Evolutionary conservation across 192 early-diverging fungal genomes (phyloP).

Genomic region (Coemansia sp.): DNA sequence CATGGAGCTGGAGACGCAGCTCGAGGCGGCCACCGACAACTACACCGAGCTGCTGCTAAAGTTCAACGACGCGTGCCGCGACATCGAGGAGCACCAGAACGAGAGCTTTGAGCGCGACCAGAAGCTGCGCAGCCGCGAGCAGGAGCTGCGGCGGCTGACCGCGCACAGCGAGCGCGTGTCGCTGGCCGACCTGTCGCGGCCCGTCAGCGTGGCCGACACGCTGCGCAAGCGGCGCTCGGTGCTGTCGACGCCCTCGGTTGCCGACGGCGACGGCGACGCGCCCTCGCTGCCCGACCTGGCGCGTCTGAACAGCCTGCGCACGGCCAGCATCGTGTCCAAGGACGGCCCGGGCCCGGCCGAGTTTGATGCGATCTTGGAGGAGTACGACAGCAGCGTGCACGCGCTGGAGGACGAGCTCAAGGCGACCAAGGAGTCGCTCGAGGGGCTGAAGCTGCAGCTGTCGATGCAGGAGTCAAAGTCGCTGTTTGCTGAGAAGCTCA

Average conservation of each 20-base stretch:
- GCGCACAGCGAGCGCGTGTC: conserved; percentile 19
- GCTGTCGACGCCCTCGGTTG: neutral
- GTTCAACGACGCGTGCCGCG: conserved; percentile 51
- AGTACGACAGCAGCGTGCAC: conserved; percentile 64
- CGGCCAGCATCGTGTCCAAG: conserved; percentile 8
- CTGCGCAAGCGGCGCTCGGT: conserved; percentile 14
- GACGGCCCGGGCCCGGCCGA: conserved; percentile 47
- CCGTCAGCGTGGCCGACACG: conserved; percentile 16
- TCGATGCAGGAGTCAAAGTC: conserved; percentile 58
- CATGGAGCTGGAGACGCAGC: conserved; percentile 51
- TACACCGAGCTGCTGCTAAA: conserved; percentile 56
- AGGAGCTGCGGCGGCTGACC: conserved; percentile 38
- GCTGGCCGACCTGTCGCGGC: conserved; percentile 10
- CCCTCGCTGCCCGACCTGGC: conserved; percentile 27
- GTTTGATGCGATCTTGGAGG: conserved; percentile 68
- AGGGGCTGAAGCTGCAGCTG: conserved; percentile 53
- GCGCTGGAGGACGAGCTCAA: conserved; percentile 59
- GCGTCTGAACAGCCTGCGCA: conserved; percentile 19
- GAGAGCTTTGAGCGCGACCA: conserved; percentile 52
- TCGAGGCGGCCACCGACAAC: conserved; percentile 52
- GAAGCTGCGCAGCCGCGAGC: conserved; percentile 46
- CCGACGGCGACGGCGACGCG: neutral
- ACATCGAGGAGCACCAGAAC: conserved; percentile 52
- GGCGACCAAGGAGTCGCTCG: conserved; percentile 56
- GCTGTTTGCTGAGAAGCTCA: conserved; percentile 42